Base-by-base conservation (phyloP, 2,329 filamentous ascomycete genomes). In the Phoma sp. region DNA sequence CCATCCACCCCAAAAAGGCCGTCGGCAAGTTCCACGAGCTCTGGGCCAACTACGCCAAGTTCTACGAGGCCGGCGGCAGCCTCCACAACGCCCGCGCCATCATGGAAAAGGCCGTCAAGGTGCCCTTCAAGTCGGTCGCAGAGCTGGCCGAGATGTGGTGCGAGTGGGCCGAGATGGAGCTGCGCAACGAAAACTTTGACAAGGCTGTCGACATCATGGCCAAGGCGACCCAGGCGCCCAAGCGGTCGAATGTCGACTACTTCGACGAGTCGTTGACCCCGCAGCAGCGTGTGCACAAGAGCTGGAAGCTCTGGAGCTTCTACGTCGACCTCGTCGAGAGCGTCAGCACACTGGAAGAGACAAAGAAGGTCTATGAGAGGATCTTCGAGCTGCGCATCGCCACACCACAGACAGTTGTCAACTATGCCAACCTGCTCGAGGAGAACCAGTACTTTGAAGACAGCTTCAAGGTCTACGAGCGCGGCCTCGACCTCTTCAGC, bases 291-390 rank as follows among this genome's bases (percentile, higher is more conserved):
- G 91, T 99, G 3, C 95, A 99, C 80, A 99, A 99, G 82, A 96
- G 92, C 73, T 99, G 95, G 95, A 99, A 98, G 75, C 79, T 99
- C 10, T 99, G 95, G 95, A 96, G 92, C 77, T 99, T 99, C 80
- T 99, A 99, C 68, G 93, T 99, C 36, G 95, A 99, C 74, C 85
- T 99, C 1, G 93, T 99, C 2, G 95, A 99, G 75, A 96, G 92
- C 74, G 93, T 97, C 29, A 89, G 90, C 58, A 91, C 90, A 0
- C 78, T 99, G 15, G 92, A 96, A 21, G 94, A 98, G 76, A 97
- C 94, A 0, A 91, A 87, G 74, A 94, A 92, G 74, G 88, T 98
- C 1, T 99, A 99, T 76, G 95, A 99, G 74, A 85, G 95, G 51
- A 98, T 99, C 68, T 99, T 99, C 73, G 96, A 99, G 77, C 87